phyloP scores from a whole-genome alignment of 106 monocot genomes.

The Phalaenopsis equestris region DNA sequence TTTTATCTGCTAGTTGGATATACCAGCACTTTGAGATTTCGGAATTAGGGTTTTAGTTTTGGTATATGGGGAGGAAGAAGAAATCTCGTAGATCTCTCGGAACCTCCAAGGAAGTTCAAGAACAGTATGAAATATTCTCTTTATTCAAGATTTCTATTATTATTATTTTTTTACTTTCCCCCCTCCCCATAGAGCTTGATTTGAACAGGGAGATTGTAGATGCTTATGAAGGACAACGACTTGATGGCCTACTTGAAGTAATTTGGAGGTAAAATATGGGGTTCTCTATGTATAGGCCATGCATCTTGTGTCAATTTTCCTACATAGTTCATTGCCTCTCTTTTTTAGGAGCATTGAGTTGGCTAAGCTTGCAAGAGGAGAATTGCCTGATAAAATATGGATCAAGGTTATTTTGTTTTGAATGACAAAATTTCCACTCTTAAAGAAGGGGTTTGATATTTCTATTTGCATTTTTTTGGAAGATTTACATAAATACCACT shows the following conservation, averaged over 20 bases:
- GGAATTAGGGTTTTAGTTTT: not conserved
- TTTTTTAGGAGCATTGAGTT: constrained; percentile 42
- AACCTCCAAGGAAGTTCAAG: constrained; percentile 1
- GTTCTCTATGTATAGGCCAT: not conserved
- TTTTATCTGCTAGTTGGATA: not conserved
- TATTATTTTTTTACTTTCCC: not conserved
- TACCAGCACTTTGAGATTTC: not conserved
- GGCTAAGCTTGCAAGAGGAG: constrained; percentile 37
- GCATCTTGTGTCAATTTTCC: not conserved
- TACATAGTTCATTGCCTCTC: not conserved
- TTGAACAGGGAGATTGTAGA: constrained; percentile 14
- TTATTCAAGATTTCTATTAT: not conserved
- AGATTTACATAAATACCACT: no score
- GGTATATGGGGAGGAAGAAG: constrained; percentile 21
- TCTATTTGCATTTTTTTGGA: not conserved
- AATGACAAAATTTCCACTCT: not conserved
- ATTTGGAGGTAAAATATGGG: constrained; percentile 15
- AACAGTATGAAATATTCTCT: not conserved
- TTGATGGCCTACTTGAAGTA: constrained; percentile 35
- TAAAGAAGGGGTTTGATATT: not conserved
- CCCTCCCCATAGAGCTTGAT: not conserved
- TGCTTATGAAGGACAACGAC: constrained; percentile 35
- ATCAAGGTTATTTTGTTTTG: constrained; percentile 35
- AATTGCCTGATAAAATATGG: constrained; percentile 70
- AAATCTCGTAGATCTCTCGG: constrained; percentile 8